Conservation (phyloP, 2,329 filamentous ascomycete species). For the Fusarium kyushuense region DNA sequence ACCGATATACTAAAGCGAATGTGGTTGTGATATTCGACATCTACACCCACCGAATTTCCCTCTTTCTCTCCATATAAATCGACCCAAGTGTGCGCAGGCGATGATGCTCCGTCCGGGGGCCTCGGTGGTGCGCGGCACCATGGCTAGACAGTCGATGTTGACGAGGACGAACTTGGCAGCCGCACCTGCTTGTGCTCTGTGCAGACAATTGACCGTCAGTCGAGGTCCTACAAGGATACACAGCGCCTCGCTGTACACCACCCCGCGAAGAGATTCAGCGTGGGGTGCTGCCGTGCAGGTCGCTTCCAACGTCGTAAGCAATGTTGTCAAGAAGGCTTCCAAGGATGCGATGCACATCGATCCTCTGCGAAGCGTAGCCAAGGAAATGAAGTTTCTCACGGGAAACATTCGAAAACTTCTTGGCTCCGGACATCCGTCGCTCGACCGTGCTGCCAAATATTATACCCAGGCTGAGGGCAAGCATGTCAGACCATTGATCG, state of each 20-base stretch:
- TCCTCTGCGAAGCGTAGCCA: conserved; percentile 88
- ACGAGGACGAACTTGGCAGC: conserved; percentile 26
- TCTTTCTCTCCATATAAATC: conserved; percentile 14
- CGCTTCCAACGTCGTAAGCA: conserved; percentile 77
- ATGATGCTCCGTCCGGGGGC: conserved; percentile 70
- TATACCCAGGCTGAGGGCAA: conserved; percentile 98
- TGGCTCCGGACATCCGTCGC: conserved; percentile 91
- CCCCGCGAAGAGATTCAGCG: conserved; percentile 66
- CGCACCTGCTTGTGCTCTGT: conserved; percentile 49
- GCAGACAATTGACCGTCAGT: conserved; percentile 49
- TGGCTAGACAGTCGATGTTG: conserved; percentile 46
- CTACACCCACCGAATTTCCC: not conserved
- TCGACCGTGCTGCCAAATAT: conserved; percentile 97
- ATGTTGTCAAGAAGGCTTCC: conserved; percentile 71
- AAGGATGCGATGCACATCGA: conserved; percentile 81
- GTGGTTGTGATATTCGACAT: conserved; percentile 21
- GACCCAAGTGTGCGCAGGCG: conserved; percentile 15
- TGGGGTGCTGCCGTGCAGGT: conserved; percentile 81
- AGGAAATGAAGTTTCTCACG: conserved; percentile 96
- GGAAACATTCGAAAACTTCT: conserved; percentile 94
- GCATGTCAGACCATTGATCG: conserved; percentile 92
- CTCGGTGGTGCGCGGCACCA: conserved; percentile 61
- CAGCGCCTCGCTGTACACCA: conserved; percentile 57
- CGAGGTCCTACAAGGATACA: conserved; percentile 52
- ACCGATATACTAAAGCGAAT: conserved; percentile 25